A percentile compares a stretch with the other conserved stretches of the same genome.
These are phyloP conservation scores for Aspergillaceae sp. DNA, from an alignment of 2,329 filamentous ascomycete species.

Conservation along the genomic window DNA sequence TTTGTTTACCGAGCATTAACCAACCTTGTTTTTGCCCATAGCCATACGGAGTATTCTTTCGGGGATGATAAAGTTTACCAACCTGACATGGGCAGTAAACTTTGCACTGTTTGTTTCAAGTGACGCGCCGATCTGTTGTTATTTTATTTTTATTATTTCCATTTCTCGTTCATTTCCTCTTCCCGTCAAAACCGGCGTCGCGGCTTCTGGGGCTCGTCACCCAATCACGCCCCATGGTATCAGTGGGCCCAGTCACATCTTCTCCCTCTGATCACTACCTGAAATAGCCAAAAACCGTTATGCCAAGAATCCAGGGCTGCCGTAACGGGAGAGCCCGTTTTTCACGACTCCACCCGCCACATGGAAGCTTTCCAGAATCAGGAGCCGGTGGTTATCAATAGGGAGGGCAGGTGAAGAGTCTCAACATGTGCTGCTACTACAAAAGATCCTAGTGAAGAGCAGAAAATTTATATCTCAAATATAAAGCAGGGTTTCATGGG, in stretches of 20 bases:
- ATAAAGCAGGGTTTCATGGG: too few relatives aligned
- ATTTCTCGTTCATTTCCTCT: neutral
- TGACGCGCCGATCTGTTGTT: neutral
- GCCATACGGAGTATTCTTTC: too few relatives aligned
- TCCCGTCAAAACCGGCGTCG: too few relatives aligned
- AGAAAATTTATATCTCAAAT: too few relatives aligned
- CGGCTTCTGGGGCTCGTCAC: too few relatives aligned
- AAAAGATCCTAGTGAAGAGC: neutral
- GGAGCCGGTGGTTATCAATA: too few relatives aligned
- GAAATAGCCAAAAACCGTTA: conserved; percentile 22
- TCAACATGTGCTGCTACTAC: conserved; percentile 2
- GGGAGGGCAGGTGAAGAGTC: too few relatives aligned
- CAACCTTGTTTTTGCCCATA: neutral
- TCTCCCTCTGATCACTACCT: conserved; percentile 3
- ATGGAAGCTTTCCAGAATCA: conserved; percentile 7
- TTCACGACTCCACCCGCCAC: conserved; percentile 21
- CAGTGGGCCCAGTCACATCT: too few relatives aligned
- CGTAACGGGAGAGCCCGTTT: conserved; percentile 25
- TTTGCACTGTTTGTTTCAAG: neutral
- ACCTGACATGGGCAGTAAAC: neutral
- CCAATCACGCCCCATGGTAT: too few relatives aligned
- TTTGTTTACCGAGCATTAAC: neutral
- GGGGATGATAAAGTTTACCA: too few relatives aligned
- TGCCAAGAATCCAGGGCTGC: conserved; percentile 17
- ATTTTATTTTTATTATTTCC: neutral